Evolutionary conservation across 1,284 basidiomycete species (phyloP).

Genomic region (Trichosporon sp.): DNA sequence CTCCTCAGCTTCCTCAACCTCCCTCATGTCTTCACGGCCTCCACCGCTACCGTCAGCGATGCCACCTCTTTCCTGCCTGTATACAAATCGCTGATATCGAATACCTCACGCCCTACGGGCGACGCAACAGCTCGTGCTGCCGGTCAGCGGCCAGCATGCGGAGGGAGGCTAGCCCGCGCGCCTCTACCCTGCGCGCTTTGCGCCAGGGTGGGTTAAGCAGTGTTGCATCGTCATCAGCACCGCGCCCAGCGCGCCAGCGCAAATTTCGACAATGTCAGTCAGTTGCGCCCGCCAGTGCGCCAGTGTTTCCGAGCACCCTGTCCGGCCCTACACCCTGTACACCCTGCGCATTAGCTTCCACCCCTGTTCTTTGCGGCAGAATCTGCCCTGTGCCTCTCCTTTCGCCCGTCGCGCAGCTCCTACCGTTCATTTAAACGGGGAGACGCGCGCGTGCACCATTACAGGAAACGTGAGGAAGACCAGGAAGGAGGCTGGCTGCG

Average conservation of each 20-base stretch:
- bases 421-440: background rate
- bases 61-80: background rate
- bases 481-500: background rate
- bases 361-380: background rate
- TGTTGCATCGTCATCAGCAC: background rate
- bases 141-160: background rate
- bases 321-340: conserved; percentile 6
- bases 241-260: too few species aligned
- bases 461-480: too few species aligned
- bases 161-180: conserved; percentile 9
- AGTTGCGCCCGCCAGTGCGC: background rate
- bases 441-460: background rate
- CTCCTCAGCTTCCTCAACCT: background rate
- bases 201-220: too few species aligned
- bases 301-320: conserved; percentile 6
- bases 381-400: background rate
- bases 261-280: too few species aligned
- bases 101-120: background rate
- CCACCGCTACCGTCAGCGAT: background rate
- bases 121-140: background rate
- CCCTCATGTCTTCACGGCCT: too few species aligned
- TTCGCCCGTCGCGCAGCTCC: background rate
- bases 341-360: conserved; percentile 1
- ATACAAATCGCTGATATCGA: background rate
- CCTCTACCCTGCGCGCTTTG: background rate